Evolutionary conservation across 2,329 filamentous ascomycete genomes (phyloP).

Genomic region (Phoma sp.): DNA sequence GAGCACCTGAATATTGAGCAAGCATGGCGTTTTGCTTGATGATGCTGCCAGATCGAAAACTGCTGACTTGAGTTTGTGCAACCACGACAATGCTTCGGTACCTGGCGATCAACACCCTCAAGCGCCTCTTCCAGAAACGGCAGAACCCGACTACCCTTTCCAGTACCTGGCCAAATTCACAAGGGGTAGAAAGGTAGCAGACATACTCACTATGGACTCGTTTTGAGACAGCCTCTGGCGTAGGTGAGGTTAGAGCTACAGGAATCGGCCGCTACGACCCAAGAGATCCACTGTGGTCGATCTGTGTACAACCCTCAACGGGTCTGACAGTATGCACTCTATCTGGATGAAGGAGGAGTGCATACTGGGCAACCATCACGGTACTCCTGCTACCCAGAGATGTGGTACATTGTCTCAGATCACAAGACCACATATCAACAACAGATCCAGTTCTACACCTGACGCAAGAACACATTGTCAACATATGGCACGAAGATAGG

Average conservation of each 20-base stretch:
- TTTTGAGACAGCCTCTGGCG: background rate
- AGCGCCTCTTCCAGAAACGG: background rate
- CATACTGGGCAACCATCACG: slow-evolving; percentile 5
- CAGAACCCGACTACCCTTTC: background rate
- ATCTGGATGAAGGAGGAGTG: slow-evolving; percentile 2
- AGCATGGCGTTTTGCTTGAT: background rate
- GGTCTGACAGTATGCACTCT: slow-evolving; percentile 11
- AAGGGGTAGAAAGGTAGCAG: background rate
- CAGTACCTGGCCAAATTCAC: background rate
- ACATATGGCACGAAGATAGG: background rate
- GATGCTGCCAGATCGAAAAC: background rate
- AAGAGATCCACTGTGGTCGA: slow-evolving; percentile 3
- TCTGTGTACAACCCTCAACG: slow-evolving; percentile 12
- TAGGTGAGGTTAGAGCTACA: background rate
- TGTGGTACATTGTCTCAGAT: background rate
- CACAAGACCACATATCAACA: background rate
- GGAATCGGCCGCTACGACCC: background rate
- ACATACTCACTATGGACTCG: background rate
- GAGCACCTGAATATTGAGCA: slow-evolving; percentile 1
- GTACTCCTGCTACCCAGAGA: background rate
- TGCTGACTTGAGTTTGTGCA: slow-evolving; percentile 1
- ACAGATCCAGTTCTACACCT: background rate
- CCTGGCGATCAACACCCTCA: background rate
- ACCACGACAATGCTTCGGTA: background rate
- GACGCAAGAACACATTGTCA: background rate